Evolutionary conservation across 495 filamentous ascomycete species (phyloP).

Genomic region (Penicillium alfredii): DNA sequence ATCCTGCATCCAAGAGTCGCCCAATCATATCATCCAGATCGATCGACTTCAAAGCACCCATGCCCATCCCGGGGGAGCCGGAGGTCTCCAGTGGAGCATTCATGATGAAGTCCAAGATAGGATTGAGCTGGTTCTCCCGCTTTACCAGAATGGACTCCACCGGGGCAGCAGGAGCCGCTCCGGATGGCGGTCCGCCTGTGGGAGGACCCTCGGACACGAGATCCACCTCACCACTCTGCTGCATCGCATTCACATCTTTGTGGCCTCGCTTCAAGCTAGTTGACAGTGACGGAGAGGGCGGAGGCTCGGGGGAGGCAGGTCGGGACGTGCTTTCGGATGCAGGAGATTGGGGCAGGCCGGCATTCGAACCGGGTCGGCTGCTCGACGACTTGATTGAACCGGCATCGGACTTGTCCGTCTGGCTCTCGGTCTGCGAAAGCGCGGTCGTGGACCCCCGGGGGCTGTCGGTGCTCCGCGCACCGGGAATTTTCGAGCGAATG

Average conservation of each 20-base stretch:
- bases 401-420: slow-evolving; percentile 64
- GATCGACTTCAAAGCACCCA: slow-evolving; percentile 76
- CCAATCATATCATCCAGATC: slow-evolving; percentile 98
- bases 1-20: slow-evolving; percentile 87
- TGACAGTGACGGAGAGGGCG: slow-evolving; percentile 84
- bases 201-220: slow-evolving; percentile 92
- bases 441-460: slow-evolving; percentile 66
- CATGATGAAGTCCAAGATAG: slow-evolving; percentile 47
- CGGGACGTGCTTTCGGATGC: slow-evolving; percentile 33
- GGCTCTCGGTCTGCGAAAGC: slow-evolving; percentile 53
- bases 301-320: slow-evolving; percentile 59
- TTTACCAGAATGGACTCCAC: slow-evolving; percentile 65
- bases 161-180: slow-evolving; percentile 49
- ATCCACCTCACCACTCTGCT: slow-evolving; percentile 86
- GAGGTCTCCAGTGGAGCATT: slow-evolving; percentile 36
- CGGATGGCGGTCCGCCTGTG: slow-evolving; percentile 44
- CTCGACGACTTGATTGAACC: slow-evolving; percentile 64
- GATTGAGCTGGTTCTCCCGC: slow-evolving; percentile 64
- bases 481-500: slow-evolving; percentile 69
- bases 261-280: slow-evolving; percentile 69
- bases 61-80: slow-evolving; percentile 42
- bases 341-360: slow-evolving; percentile 31
- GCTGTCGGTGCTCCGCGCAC: slow-evolving; percentile 60
- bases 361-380: slow-evolving; percentile 44
- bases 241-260: slow-evolving; percentile 71